Evolutionary conservation across 352 stramenopile species (phyloP).

Genomic region (Globisporangium cystogenes): DNA sequence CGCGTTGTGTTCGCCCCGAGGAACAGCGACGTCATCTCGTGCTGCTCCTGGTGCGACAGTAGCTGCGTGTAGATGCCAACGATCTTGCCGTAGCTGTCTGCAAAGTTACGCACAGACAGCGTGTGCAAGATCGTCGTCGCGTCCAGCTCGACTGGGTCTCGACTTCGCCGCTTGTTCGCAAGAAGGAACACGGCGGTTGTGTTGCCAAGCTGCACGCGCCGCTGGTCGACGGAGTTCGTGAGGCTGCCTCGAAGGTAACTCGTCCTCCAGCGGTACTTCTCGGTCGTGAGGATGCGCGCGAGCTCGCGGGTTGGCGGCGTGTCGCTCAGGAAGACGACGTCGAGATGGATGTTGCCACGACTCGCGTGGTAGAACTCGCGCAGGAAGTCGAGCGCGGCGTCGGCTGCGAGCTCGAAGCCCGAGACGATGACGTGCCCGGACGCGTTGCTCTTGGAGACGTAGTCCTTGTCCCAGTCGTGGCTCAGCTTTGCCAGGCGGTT

Average conservation of each 20-base stretch:
- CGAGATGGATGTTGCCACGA: slow-evolving; percentile 48
- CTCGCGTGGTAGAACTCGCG: slow-evolving; percentile 70
- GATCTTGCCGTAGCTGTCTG: slow-evolving; percentile 35
- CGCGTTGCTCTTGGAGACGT: slow-evolving; percentile 22
- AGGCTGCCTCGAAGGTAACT: slow-evolving; percentile 51
- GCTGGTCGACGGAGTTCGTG: slow-evolving; percentile 37
- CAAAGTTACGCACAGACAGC: slow-evolving; percentile 53
- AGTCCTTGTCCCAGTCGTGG: slow-evolving; percentile 54
- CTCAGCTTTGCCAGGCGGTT: slow-evolving; percentile 55
- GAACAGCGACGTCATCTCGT: slow-evolving; percentile 37
- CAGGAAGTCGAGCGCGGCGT: slow-evolving; percentile 50
- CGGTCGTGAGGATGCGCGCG: slow-evolving; percentile 29
- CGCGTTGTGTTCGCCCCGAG: slow-evolving; percentile 42
- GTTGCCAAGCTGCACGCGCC: slow-evolving; percentile 32
- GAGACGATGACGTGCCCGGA: slow-evolving; percentile 63
- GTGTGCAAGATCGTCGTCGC: slow-evolving; percentile 49
- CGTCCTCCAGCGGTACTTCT: slow-evolving; percentile 39
- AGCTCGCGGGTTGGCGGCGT: slow-evolving; percentile 30
- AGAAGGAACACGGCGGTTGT: slow-evolving; percentile 65
- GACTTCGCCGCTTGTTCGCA: slow-evolving; percentile 28
- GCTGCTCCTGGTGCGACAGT: slow-evolving; percentile 35
- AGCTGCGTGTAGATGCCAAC: slow-evolving; percentile 59
- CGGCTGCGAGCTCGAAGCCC: slow-evolving; percentile 33
- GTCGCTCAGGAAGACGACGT: slow-evolving; percentile 62
- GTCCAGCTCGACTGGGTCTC: slow-evolving; percentile 32